phyloP scores from a whole-genome alignment of 257 asterid genomes.

The Coffea canephora region DNA sequence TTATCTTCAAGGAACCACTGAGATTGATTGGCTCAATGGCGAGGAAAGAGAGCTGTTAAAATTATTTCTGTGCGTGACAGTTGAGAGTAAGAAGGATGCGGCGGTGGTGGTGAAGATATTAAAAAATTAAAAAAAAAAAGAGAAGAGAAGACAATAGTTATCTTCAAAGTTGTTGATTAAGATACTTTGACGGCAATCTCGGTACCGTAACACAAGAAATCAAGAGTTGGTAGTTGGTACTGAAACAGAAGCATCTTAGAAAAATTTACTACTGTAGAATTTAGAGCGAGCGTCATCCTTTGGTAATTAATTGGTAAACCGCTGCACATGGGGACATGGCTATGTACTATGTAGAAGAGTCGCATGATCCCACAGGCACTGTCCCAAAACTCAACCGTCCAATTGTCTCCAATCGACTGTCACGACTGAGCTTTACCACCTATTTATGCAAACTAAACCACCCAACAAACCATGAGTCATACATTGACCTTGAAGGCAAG shows the following conservation, averaged over 20 bases:
- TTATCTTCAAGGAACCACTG: too few species aligned
- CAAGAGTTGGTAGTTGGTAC: background rate
- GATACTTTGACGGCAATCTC: background rate
- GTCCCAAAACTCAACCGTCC: background rate
- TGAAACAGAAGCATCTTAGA: background rate
- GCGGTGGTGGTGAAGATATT: too few species aligned
- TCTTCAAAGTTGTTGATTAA: background rate
- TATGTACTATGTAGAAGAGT: too few species aligned
- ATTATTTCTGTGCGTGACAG: too few species aligned
- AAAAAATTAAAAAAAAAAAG: too few species aligned
- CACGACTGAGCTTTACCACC: background rate
- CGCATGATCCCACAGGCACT: too few species aligned
- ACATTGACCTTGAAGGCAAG: slow-evolving; percentile 23
- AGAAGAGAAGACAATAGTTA: background rate
- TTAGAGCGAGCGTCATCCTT: slow-evolving; percentile 4
- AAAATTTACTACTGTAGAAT: background rate
- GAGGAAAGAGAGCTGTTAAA: too few species aligned
- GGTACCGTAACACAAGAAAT: background rate
- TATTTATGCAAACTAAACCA: background rate
- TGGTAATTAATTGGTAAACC: slow-evolving; percentile 6
- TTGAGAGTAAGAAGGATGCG: too few species aligned
- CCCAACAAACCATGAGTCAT: slow-evolving; percentile 1
- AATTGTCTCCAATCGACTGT: background rate
- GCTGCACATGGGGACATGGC: background rate
- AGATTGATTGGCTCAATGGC: too few species aligned